Percentiles rank a stretch among this genome's conserved stretches.
Conservation (phyloP, 805 yeast genomes). For the Clavispora vitiphila region DNA sequence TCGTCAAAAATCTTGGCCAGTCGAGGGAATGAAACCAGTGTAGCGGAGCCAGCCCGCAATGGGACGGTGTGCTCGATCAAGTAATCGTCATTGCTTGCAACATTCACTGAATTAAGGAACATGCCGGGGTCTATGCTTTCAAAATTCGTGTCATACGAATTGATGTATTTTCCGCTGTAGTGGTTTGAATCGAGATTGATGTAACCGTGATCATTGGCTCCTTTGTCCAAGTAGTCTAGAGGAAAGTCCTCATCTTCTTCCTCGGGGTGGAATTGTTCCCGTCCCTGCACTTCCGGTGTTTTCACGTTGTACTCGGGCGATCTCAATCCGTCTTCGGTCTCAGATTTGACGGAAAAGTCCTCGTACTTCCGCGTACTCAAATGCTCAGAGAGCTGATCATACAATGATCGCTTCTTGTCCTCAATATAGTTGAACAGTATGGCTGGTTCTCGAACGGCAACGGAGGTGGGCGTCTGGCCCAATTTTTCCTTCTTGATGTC, state of each 20-base stretch:
- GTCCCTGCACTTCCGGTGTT: constrained; percentile 8
- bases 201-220: constrained; percentile 21
- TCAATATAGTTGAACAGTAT: constrained; percentile 54
- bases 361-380: constrained; percentile 21
- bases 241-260: constrained; percentile 66
- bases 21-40: constrained; percentile 9
- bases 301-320: constrained; percentile 1
- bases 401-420: constrained; percentile 47
- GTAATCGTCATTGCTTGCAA: constrained; percentile 42
- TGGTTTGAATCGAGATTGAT: constrained; percentile 20
- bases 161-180: constrained; percentile 9
- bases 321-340: constrained; percentile 2
- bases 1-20: constrained; percentile 14
- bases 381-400: constrained; percentile 51
- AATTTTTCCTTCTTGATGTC: constrained; percentile 75
- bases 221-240: constrained; percentile 56
- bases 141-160: constrained; percentile 18
- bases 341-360: constrained; percentile 1
- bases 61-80: constrained; percentile 50
- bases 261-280: constrained; percentile 29
- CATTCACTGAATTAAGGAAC: constrained; percentile 19
- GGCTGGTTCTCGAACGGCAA: constrained; percentile 73
- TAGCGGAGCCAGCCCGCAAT: constrained; percentile 28
- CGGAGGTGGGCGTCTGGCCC: constrained; percentile 65
- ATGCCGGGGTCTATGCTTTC: constrained; percentile 16